Conservation (phyloP, 768 basidiomycete genomes). For the Tricholoma bakamatsutake region DNA sequence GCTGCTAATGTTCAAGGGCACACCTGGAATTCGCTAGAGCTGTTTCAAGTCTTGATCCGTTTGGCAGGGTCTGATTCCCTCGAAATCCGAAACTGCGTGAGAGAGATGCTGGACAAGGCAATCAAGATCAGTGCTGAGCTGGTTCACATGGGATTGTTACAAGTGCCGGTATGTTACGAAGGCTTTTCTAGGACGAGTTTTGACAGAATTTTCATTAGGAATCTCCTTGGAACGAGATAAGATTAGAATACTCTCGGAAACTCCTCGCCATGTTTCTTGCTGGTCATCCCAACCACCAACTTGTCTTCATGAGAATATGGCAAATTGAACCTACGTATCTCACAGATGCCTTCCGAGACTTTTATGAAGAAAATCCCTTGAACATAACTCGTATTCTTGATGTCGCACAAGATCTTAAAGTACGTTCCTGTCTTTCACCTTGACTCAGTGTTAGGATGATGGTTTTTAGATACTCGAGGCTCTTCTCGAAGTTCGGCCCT, state of each 20-base stretch:
- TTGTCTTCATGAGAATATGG: constrained; percentile 97
- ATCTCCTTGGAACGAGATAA: constrained; percentile 82
- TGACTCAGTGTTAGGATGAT: background rate
- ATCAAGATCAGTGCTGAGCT: constrained; percentile 92
- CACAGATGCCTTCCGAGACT: constrained; percentile 83
- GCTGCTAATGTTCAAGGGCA: constrained; percentile 88
- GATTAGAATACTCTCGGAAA: constrained; percentile 81
- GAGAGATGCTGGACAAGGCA: constrained; percentile 91
- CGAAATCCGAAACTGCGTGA: constrained; percentile 71
- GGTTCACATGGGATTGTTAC: constrained; percentile 87
- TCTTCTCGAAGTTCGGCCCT: constrained; percentile 85
- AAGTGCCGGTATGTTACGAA: constrained; percentile 68
- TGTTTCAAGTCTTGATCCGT: constrained; percentile 84
- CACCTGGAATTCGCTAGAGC: constrained; percentile 91
- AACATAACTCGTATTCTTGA: constrained; percentile 95
- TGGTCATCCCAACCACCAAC: constrained; percentile 90
- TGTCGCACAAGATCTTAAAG: constrained; percentile 92
- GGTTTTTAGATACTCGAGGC: constrained; percentile 74
- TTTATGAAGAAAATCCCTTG: constrained; percentile 86
- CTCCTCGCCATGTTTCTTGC: constrained; percentile 86
- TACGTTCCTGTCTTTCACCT: constrained; percentile 24
- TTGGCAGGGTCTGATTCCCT: constrained; percentile 64
- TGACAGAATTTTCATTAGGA: constrained; percentile 37
- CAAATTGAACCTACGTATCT: constrained; percentile 85
- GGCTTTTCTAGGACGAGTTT: background rate